A percentile compares a stretch with the other conserved stretches of the same genome.
Evolutionary conservation across 208 protist species (phyloP).

Genomic region (Phytomonas sp.): DNA sequence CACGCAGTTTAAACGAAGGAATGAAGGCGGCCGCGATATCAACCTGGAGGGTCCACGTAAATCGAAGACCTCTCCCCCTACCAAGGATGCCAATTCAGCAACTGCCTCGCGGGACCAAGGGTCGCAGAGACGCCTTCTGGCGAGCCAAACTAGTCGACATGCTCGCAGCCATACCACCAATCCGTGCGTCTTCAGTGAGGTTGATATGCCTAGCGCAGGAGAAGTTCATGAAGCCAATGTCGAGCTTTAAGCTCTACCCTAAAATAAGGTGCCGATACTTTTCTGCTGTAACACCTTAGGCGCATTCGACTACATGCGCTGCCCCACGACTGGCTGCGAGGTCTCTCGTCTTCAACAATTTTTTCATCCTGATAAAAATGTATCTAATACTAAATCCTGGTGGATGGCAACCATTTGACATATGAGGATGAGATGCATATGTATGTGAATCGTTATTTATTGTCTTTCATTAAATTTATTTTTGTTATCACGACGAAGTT

Average conservation of each 20-base stretch:
- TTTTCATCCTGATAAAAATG: not conserved
- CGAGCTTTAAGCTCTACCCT: not conserved
- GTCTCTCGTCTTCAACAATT: not conserved
- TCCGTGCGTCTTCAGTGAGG: not conserved
- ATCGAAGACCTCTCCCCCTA: not conserved
- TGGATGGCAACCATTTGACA: not conserved
- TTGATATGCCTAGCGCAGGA: not conserved
- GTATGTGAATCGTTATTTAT: constrained; percentile 3
- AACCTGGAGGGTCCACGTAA: not conserved
- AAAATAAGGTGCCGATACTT: not conserved
- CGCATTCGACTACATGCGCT: not conserved
- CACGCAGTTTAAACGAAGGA: not conserved
- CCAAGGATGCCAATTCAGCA: not conserved
- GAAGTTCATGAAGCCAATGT: not conserved
- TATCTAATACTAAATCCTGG: not conserved
- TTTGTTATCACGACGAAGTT: not conserved
- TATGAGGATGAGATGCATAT: not conserved
- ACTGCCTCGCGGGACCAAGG: not conserved
- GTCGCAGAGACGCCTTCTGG: not conserved
- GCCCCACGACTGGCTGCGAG: not conserved
- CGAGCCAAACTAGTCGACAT: not conserved
- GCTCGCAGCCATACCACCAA: not conserved
- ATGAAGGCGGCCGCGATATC: not conserved
- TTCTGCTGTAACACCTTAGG: not conserved
- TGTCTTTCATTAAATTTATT: constrained; percentile 7